A percentile compares a stretch with the other conserved stretches of the same genome.
Conservation (phyloP, 495 filamentous ascomycete genomes). For the Paragyromitra xinjiangensis region DNA sequence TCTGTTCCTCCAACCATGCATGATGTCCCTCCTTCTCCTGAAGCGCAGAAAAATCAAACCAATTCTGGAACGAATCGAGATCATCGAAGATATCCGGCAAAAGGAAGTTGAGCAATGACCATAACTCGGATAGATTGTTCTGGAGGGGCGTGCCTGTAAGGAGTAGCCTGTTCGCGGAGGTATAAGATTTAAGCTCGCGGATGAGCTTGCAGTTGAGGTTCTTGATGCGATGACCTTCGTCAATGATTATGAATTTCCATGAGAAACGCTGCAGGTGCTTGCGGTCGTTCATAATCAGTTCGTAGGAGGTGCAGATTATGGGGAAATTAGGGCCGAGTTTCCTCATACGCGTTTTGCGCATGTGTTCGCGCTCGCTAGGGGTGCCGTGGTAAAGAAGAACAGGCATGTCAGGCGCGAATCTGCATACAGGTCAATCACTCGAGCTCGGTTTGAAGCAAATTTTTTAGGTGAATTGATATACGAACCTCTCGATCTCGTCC, state of each 20-base stretch:
- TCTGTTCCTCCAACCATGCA: slow-evolving; percentile 76
- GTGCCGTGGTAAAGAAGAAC: slow-evolving; percentile 89
- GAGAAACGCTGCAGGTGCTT: slow-evolving; percentile 79
- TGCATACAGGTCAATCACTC: slow-evolving; percentile 18
- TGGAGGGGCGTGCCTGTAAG: slow-evolving; percentile 96
- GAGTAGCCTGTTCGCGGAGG: slow-evolving; percentile 85
- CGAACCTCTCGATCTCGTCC: slow-evolving; percentile 77
- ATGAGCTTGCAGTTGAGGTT: slow-evolving; percentile 95
- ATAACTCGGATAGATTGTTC: slow-evolving; percentile 93
- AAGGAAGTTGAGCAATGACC: slow-evolving; percentile 94
- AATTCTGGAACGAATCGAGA: slow-evolving; percentile 85
- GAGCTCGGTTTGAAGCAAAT: not conserved
- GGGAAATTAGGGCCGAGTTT: slow-evolving; percentile 76
- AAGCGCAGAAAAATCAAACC: slow-evolving; percentile 95
- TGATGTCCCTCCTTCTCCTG: slow-evolving; percentile 72
- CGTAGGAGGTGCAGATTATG: slow-evolving; percentile 90
- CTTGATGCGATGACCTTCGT: slow-evolving; percentile 97
- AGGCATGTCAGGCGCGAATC: slow-evolving; percentile 87
- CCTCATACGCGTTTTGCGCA: slow-evolving; percentile 71
- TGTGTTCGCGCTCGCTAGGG: slow-evolving; percentile 74
- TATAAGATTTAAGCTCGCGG: slow-evolving; percentile 83
- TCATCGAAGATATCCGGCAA: slow-evolving; percentile 91
- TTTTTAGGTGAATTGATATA: not conserved
- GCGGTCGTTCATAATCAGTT: slow-evolving; percentile 91
- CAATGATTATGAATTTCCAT: slow-evolving; percentile 98